Evolutionary conservation across 1,284 basidiomycete species (phyloP), one percentile per base, ranked within the genome.

Genomic region (Irpex lacteus): DNA sequence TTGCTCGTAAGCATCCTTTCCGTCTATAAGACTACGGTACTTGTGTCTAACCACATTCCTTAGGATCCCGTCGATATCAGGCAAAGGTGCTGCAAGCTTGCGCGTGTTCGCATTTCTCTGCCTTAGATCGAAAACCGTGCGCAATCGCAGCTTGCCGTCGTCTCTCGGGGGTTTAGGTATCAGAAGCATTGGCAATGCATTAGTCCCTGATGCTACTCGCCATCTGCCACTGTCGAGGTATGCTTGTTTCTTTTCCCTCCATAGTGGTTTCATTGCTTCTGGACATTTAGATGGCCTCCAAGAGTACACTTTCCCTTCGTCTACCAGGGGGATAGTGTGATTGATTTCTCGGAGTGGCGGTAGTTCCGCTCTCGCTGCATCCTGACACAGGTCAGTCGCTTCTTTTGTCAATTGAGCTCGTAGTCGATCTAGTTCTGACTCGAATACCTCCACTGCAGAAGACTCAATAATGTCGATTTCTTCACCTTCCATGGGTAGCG

Each of bases 301-400:
- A 0, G 63, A 36, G 52, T 76, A 77, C 0, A 72, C 62, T 47
- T 73, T 73, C 0, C 61, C 47, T n/a, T 74, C 69, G 55, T 81
- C 74, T 8, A 76, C 75, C 6, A 80, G 50, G 1, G 76, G 77
- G 3, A 81, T 80, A 0, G 52, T 57, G 60, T 81, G 77, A 60
- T 81, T 81, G 6, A 81, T 75, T 0, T 65, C 74, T 1, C 76
- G 61, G 0, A 79, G 54, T 0, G 75, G 78, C 0, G 74, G 78
- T 13, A 80, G 75, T 73, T 3, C 76, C 69, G 0, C 60, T 63
- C 0, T 69, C 71, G 2, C 74, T 67, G 15, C 9, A 49, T 37
- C 69, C 69, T 52, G 74, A 77, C 0, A 79, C 63, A 6, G 69
- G 64, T 44, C 40, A 8, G 63, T 13, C 0, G 73, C 73, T 6